Evolutionary conservation across 208 protist species (phyloP).

Genomic region (Leishmania amazonensis): DNA sequence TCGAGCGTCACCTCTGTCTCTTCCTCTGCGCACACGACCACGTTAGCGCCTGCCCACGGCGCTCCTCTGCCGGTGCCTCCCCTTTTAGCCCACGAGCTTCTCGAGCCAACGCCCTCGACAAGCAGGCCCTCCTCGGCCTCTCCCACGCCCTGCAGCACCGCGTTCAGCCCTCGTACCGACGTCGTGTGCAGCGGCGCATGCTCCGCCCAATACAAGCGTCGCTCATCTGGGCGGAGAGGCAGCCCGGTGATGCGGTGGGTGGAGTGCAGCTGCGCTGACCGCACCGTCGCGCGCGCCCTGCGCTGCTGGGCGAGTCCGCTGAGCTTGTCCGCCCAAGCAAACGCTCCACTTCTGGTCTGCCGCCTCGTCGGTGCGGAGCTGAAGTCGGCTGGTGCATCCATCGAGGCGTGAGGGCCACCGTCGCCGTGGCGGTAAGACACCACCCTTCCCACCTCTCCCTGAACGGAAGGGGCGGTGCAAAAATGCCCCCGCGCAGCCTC

Average conservation of each 20-base stretch:
- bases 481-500: not conserved
- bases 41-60: not conserved
- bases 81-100: not conserved
- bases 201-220: conserved; percentile 26
- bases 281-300: conserved; percentile 5
- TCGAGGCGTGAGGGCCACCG: not conserved
- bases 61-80: not conserved
- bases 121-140: conserved; percentile 16
- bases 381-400: not conserved
- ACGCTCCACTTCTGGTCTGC: not conserved
- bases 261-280: not conserved
- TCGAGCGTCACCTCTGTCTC: not conserved
- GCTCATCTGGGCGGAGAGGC: conserved; percentile 6
- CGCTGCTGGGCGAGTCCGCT: conserved; percentile 2
- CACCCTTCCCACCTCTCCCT: not conserved
- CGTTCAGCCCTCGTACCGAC: conserved; percentile 21
- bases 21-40: not conserved
- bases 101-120: not conserved
- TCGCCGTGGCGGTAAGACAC: not conserved
- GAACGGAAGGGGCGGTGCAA: not conserved
- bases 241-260: conserved; percentile 8
- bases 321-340: not conserved
- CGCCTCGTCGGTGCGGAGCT: not conserved
- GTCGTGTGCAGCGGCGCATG: conserved; percentile 17
- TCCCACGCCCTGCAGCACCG: conserved; percentile 23